Evolutionary conservation across 306 rosid genomes (phyloP).

Genomic region (Quercus dentata): DNA sequence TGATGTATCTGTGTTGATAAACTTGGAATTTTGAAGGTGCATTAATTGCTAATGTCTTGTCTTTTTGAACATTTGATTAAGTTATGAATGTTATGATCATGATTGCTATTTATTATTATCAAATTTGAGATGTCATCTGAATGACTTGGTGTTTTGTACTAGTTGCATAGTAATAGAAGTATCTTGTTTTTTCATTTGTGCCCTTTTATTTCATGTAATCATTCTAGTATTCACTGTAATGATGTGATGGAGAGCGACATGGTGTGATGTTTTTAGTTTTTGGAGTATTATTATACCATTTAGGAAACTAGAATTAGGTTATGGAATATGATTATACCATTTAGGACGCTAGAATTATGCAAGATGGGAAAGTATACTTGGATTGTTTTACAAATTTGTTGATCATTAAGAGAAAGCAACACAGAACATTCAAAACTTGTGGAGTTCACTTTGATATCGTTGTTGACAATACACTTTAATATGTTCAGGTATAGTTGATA

Average conservation of each 20-base stretch:
- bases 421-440: not conserved
- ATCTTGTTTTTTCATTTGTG: not conserved
- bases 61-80: not conserved
- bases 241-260: not conserved
- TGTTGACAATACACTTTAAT: not conserved
- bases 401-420: not conserved
- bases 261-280: not conserved
- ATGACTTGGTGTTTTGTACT: not conserved
- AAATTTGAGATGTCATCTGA: not conserved
- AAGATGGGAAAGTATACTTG: not conserved
- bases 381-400: not conserved
- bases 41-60: not conserved
- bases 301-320: no score
- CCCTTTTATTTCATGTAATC: not conserved
- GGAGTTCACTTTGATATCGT: not conserved
- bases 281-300: not conserved
- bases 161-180: not conserved
- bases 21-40: constrained; percentile 5
- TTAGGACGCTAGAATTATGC: not conserved
- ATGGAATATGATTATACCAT: not conserved
- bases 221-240: not conserved
- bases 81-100: not conserved
- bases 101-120: not conserved
- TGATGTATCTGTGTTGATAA: not conserved
- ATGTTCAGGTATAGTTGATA: not conserved